phyloP scores from a whole-genome alignment of 805 yeast genomes.

The Candida caryicola region DNA sequence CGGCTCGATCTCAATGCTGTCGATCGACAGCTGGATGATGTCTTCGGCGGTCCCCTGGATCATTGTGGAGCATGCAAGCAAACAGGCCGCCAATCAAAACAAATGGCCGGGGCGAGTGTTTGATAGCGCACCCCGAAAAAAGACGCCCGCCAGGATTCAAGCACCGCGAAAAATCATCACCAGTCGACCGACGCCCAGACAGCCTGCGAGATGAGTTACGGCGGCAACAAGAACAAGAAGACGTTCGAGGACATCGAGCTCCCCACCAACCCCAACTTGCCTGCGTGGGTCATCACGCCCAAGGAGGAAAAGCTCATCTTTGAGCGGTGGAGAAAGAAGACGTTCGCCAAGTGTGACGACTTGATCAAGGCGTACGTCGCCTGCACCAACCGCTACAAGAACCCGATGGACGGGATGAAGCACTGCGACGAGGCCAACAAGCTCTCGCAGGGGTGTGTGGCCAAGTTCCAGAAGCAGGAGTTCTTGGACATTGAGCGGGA shows the following conservation, averaged over 20 bases:
- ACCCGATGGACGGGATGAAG: constrained; percentile 62
- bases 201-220: constrained; percentile 31
- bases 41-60: constrained; percentile 32
- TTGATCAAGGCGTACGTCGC: constrained; percentile 65
- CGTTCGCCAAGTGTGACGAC: constrained; percentile 66
- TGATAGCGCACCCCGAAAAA: too few species aligned
- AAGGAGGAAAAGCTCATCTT: constrained; percentile 72
- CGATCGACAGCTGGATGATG: constrained; percentile 41
- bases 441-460: constrained; percentile 62
- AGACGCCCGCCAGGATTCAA: too few species aligned
- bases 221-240: constrained; percentile 22
- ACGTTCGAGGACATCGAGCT: constrained; percentile 37
- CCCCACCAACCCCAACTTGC: constrained; percentile 48
- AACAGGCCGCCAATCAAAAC: not conserved
- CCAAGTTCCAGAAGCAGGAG: constrained; percentile 55
- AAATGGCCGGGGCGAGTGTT: too few species aligned
- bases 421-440: constrained; percentile 59
- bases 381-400: constrained; percentile 58
- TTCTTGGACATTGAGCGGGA: constrained; percentile 71
- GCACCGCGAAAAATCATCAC: too few species aligned
- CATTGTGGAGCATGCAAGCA: constrained; percentile 13
- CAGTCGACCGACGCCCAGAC: too few species aligned
- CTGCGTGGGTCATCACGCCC: constrained; percentile 75
- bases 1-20: constrained; percentile 50
- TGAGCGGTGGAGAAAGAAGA: constrained; percentile 63